phyloP scores from a whole-genome alignment of 805 yeast genomes.

The Kazachstania kunashirensis region DNA sequence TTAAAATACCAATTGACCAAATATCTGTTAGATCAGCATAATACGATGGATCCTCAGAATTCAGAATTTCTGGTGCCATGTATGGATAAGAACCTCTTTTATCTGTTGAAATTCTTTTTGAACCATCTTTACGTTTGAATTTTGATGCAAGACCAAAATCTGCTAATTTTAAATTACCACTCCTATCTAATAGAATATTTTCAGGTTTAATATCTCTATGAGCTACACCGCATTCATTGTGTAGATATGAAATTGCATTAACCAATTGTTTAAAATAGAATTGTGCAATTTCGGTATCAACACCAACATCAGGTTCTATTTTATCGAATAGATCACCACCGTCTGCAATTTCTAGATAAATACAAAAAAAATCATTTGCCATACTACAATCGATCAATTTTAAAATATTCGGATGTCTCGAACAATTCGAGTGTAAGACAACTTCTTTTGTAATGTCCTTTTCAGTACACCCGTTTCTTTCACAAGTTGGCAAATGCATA shows the following conservation, averaged over 20 bases:
- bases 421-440: conserved; percentile 47
- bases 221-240: conserved; percentile 52
- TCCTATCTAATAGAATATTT: conserved; percentile 52
- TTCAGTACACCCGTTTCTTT: conserved; percentile 30
- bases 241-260: conserved; percentile 51
- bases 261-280: conserved; percentile 59
- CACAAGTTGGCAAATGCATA: conserved; percentile 36
- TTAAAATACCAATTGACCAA: conserved; percentile 62
- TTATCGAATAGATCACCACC: conserved; percentile 76
- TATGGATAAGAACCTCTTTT: conserved; percentile 71
- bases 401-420: conserved; percentile 51
- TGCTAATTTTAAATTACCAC: conserved; percentile 62
- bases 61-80: conserved; percentile 63
- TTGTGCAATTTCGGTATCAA: conserved; percentile 55
- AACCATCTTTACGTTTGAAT: conserved; percentile 41
- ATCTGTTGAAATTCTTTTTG: conserved; percentile 37
- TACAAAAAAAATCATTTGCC: conserved; percentile 50
- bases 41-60: conserved; percentile 32
- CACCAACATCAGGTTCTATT: conserved; percentile 67
- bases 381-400: conserved; percentile 45
- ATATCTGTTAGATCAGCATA: conserved; percentile 51
- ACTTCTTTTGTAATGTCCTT: conserved; percentile 44
- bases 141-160: conserved; percentile 71
- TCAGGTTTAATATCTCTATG: conserved; percentile 76
- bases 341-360: conserved; percentile 57